Base-by-base conservation (phyloP, 306 rosid genomes). In the Prunus fruticosa region DNA sequence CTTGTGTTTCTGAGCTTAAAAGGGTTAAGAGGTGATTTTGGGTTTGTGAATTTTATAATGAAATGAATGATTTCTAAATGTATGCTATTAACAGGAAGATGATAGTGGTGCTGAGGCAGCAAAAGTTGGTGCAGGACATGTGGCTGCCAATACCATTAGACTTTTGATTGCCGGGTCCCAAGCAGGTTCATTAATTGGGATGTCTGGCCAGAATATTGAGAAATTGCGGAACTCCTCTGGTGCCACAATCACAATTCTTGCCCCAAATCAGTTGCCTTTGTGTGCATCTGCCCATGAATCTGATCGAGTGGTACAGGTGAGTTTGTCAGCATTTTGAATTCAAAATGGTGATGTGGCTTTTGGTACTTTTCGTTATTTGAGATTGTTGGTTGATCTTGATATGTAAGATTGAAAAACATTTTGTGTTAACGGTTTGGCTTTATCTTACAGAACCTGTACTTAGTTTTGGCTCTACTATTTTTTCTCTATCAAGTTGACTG, bases 251-350 rank as follows among this genome's bases (percentile, higher is more conserved):
- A 76, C 96, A 7, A 80, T 94, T 77, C 96, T 91, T 77, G 89
- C 97, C 57, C 96, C 88, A 4, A 94, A 83, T 84, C 98, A 91
- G 81, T 84, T 90, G 84, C 97, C 98, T 80, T 72, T 86, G 76
- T 94, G 98, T 82, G 98, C 97, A 16, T 94, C 98, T 79, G 98
- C 98, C 53, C 93, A 87, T 71, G 97, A 91, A 84, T 91, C 98
- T n/a, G 98, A 94, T 78, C 87, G 98, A 78, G 95, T 94, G 75
- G 95, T 94, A 19, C 98, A 94, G 89, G 98, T 94, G 73, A 72
- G 87, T 62, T 87, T 65, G 58, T 67, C 63, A 58, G 47, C 67
- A 27, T 51, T 67, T 79, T 53, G 13, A 51, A 34, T n/a, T 72
- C 18, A 20, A 9, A 62, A 62, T 1, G 30, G 20, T 11, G 2